phyloP scores from a whole-genome alignment of 768 basidiomycete genomes.

The Pulveroboletus sp. region DNA sequence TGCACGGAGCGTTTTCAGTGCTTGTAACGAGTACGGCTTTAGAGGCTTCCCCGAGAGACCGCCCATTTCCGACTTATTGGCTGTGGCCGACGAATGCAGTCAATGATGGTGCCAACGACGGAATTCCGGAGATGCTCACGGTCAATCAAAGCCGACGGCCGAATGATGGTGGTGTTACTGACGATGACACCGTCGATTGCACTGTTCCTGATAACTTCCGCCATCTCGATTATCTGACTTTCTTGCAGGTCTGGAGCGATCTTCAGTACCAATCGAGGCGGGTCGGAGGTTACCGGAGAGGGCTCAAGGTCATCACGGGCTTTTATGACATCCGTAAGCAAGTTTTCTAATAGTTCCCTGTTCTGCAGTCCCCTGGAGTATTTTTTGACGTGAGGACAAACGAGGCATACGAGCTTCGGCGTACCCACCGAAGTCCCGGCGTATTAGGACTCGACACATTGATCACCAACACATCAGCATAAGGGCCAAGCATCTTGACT shows the following conservation, averaged over 20 bases:
- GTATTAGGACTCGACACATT: conserved; percentile 98
- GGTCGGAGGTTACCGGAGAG: conserved; percentile 42
- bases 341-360: conserved; percentile 59
- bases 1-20: conserved; percentile 68
- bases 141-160: conserved; percentile 62
- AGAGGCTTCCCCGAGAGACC: conserved; percentile 91
- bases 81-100: conserved; percentile 31
- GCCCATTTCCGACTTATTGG: conserved; percentile 67
- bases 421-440: conserved; percentile 79
- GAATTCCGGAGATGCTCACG: conserved; percentile 36
- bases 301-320: conserved; percentile 66
- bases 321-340: conserved; percentile 67
- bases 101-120: conserved; percentile 17
- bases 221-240: conserved; percentile 78
- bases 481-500: conserved; percentile 77
- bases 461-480: conserved; percentile 90
- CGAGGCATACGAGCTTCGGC: no score
- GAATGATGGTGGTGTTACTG: conserved; percentile 89
- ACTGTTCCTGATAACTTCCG: conserved; percentile 63
- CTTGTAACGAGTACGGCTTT: conserved; percentile 71
- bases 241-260: conserved; percentile 89
- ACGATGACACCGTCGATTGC: conserved; percentile 94
- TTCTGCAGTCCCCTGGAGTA: conserved; percentile 80
- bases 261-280: conserved; percentile 86
- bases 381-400: no score